A percentile compares a stretch with the other conserved stretches of the same genome.
Evolutionary conservation across 176 grass and related monocot genomes (phyloP).

Genomic region (Raddia distichophylla): DNA sequence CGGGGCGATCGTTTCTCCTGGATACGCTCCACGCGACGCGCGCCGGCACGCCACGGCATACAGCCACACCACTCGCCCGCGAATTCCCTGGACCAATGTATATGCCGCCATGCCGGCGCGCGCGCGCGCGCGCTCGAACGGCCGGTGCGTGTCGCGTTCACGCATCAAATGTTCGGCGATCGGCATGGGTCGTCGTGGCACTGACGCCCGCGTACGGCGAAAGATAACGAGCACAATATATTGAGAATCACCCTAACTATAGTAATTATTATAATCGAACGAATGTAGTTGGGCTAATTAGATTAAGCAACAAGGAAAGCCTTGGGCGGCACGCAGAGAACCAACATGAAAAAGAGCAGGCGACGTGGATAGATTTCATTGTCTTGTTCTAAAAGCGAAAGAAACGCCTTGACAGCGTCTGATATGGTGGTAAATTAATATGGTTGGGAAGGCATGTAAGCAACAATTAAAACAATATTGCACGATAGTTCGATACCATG

Average conservation of each 20-base stretch:
- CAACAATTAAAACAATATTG: not conserved
- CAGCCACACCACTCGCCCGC: too few species aligned
- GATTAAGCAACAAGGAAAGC: conserved; percentile 10
- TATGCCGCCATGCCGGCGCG: too few species aligned
- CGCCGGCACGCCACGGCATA: too few species aligned
- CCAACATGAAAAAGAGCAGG: not conserved
- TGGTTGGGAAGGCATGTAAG: conserved; percentile 2
- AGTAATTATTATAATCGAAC: too few species aligned
- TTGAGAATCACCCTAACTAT: not conserved
- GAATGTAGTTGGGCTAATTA: not conserved
- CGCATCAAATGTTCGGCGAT: too few species aligned
- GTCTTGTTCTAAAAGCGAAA: not conserved
- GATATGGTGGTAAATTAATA: not conserved
- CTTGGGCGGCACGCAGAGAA: conserved; percentile 30
- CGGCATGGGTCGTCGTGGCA: not conserved
- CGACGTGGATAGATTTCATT: conserved; percentile 9
- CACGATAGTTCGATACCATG: not conserved
- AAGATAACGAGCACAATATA: not conserved
- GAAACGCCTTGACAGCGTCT: not conserved
- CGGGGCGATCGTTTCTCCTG: not conserved
- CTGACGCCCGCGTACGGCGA: not conserved
- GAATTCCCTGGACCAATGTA: too few species aligned
- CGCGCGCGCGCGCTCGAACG: too few species aligned
- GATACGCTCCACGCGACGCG: not conserved
- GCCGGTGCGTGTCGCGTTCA: too few species aligned